Conservation (phyloP, 345 rosid genomes). For the Eucalyptus pumila region DNA sequence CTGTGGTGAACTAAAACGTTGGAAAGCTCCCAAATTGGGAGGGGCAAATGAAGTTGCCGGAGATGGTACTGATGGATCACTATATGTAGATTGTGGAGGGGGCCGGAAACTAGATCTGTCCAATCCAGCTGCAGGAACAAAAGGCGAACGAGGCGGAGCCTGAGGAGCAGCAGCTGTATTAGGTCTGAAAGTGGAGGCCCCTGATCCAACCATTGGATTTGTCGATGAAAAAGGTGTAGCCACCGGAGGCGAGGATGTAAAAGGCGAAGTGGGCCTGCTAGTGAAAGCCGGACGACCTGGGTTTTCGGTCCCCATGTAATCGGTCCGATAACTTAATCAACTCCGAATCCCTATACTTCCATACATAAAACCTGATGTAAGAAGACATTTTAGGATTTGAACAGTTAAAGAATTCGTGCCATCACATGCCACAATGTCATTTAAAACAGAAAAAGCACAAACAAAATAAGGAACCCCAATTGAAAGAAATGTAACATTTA, state of each 20-base stretch:
- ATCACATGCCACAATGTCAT: background rate
- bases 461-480: background rate
- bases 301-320: conserved; percentile 59
- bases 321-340: background rate
- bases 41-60: conserved; percentile 35
- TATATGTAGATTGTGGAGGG: conserved; percentile 12
- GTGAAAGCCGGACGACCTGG: conserved; percentile 52
- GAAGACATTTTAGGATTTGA: background rate
- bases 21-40: conserved; percentile 37
- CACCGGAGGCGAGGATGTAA: conserved; percentile 50
- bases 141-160: conserved; percentile 25
- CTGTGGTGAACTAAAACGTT: conserved; percentile 42
- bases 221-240: conserved; percentile 43
- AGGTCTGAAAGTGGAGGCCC: conserved; percentile 30
- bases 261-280: conserved; percentile 40
- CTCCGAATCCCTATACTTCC: conserved; percentile 12
- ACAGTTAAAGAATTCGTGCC: background rate
- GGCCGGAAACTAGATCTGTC: conserved; percentile 38
- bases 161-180: conserved; percentile 28
- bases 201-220: conserved; percentile 34
- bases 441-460: background rate
- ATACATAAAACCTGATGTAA: conserved; percentile 18
- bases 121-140: conserved; percentile 27
- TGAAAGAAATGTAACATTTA: background rate
- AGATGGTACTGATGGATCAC: conserved; percentile 29